phyloP scores from a whole-genome alignment of 441 rosid species.

The Populus tomentosa region DNA sequence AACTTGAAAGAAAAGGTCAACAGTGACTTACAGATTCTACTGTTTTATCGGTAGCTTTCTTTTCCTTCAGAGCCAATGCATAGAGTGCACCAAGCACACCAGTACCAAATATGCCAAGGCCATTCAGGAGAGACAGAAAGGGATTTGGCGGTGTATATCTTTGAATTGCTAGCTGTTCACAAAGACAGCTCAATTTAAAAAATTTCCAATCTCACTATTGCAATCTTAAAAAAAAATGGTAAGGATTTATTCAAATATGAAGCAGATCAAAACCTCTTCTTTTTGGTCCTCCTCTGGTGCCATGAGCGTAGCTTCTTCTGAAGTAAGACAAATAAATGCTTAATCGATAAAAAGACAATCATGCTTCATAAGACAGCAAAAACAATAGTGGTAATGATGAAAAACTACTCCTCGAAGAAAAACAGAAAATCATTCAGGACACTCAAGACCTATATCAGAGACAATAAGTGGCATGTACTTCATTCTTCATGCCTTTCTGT shows the following conservation, averaged over 20 bases:
- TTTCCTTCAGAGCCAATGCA: slow-evolving; percentile 66
- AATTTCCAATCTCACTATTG: slow-evolving; percentile 7
- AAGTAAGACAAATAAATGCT: slow-evolving; percentile 20
- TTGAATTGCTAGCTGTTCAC: slow-evolving; percentile 44
- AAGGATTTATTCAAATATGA: slow-evolving; percentile 8
- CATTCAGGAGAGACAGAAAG: slow-evolving; percentile 65
- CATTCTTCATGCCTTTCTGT: not conserved
- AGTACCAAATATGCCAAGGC: slow-evolving; percentile 67
- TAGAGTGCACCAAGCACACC: slow-evolving; percentile 86
- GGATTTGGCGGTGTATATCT: slow-evolving; percentile 49
- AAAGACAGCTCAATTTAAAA: slow-evolving; percentile 19
- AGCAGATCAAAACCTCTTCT: slow-evolving; percentile 45
- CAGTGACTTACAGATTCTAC: slow-evolving; percentile 62
- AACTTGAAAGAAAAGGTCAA: slow-evolving; percentile 11
- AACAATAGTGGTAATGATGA: not conserved
- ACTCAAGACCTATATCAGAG: not conserved
- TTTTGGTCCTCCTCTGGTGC: slow-evolving; percentile 33
- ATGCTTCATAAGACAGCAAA: not conserved
- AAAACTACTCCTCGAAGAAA: not conserved
- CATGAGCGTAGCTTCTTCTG: slow-evolving; percentile 43
- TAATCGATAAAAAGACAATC: not conserved
- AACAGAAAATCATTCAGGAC: not conserved
- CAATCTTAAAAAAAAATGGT: not conserved
- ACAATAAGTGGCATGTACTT: not conserved
- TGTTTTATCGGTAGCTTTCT: slow-evolving; percentile 41